Conservation (phyloP, 192 early-diverging fungal genomes). For the Cladochytrium replicatum region DNA sequence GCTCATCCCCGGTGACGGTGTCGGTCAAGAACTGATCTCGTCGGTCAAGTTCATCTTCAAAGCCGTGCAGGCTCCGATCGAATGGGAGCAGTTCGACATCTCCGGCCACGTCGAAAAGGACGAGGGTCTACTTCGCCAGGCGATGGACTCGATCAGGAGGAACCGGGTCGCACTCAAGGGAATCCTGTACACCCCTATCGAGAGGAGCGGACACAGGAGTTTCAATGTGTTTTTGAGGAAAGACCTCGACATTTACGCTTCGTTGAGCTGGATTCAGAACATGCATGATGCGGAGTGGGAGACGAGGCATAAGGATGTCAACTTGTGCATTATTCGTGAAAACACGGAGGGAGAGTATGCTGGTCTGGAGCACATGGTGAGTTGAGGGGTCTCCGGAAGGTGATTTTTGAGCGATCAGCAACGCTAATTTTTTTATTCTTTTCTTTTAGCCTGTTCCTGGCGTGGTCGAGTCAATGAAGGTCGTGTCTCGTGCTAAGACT, state of each 20-base stretch:
- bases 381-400: too few species aligned
- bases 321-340: slow-evolving; percentile 99
- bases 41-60: slow-evolving; percentile 92
- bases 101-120: slow-evolving; percentile 80
- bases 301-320: slow-evolving; percentile 83
- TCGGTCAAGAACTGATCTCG: slow-evolving; percentile 84
- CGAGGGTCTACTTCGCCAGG: slow-evolving; percentile 76
- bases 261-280: slow-evolving; percentile 85
- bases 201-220: slow-evolving; percentile 77
- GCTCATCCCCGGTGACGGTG: slow-evolving; percentile 96
- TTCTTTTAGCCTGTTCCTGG: slow-evolving; percentile 95
- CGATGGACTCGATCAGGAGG: slow-evolving; percentile 78
- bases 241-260: slow-evolving; percentile 98
- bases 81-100: slow-evolving; percentile 97
- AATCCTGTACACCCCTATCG: slow-evolving; percentile 70
- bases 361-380: slow-evolving; percentile 88
- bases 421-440: not conserved
- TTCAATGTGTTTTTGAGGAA: slow-evolving; percentile 96
- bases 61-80: slow-evolving; percentile 84
- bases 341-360: slow-evolving; percentile 99
- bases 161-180: slow-evolving; percentile 97
- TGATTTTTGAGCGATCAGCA: not conserved
- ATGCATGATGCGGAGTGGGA: slow-evolving; percentile 64
- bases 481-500: slow-evolving; percentile 91
- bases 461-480: slow-evolving; percentile 98